Evolutionary conservation across 768 basidiomycete genomes (phyloP), one percentile per base, ranked within the genome.

Genomic region (Lactifluus pinguis): DNA sequence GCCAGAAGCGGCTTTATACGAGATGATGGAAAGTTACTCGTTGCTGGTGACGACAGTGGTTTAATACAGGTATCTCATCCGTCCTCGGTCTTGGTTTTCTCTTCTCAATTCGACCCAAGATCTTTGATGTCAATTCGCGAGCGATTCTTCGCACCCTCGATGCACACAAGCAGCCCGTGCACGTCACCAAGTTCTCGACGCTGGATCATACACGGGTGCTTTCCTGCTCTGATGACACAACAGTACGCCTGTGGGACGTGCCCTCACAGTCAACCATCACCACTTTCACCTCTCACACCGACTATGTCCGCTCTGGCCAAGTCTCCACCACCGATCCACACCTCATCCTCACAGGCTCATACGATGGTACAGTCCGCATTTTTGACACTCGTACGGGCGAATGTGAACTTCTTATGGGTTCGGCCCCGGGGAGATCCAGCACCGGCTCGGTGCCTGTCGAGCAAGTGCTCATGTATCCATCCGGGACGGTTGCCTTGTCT

Each of bases 221-320:
- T 32, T 95, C 97, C 4, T 95, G 92, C 68, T 98, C 95, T 3
- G 95, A 98, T 72, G 97, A 99, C 71, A 92, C 90, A 2, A 94
- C 95, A 25, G 89, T 90, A 56, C 88, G 85, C 71, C 76, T 98
- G 1, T 98, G 94, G 90, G 97, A 98, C 73, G 84, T 98, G 15
- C 92, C 97, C 6, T 92, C 94, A 7, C 87, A 95, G 72, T 77
- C 86, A 0, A 79, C 85, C 48, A 75, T 92, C 60, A 78, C 79
- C 13, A 93, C 92, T 19, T 93, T 99, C 69, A 76, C 80, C 29
- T 82, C 85, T 53, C 97, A 99, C 70, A 84, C 89, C 47, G 97
- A 99, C 76, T 99, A 99, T 71, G 92, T 99, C 65, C 93, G 95
- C 47, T 84, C 95, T 2, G 97, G 93, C 5, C 83, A 92, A 70